Percentiles rank a stretch among this genome's conserved stretches.
These are phyloP conservation scores for Phanerochaete carnosa DNA, from an alignment of 768 basidiomycete genomes.

Conservation along the genomic window DNA sequence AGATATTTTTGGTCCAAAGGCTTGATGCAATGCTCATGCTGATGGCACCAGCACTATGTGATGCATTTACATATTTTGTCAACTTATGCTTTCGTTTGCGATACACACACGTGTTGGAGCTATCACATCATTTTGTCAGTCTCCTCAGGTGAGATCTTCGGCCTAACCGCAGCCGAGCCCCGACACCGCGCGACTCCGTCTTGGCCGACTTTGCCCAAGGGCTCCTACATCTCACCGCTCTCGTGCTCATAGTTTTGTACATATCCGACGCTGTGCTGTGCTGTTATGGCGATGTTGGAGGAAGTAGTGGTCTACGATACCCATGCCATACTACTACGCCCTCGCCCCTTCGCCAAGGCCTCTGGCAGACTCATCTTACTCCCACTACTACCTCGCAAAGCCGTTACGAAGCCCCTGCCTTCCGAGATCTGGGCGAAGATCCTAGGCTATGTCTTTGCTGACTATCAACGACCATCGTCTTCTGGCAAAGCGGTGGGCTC, in stretches of 20 bases:
- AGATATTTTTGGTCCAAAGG: constrained; percentile 45
- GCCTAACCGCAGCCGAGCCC: not conserved
- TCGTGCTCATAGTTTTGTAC: too few relatives aligned
- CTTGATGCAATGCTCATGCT: not conserved
- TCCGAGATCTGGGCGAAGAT: constrained; percentile 70
- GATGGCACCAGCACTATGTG: not conserved
- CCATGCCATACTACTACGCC: constrained; percentile 46
- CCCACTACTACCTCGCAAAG: constrained; percentile 60
- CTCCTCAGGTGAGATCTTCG: too few relatives aligned
- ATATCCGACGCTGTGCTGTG: not conserved
- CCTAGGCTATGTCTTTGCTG: constrained; percentile 36
- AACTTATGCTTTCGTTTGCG: too few relatives aligned
- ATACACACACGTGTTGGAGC: too few relatives aligned
- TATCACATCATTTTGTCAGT: not conserved
- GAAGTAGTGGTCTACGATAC: not conserved
- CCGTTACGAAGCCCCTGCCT: constrained; percentile 54
- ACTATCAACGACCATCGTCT: constrained; percentile 12
- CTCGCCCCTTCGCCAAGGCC: constrained; percentile 60
- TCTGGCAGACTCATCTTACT: constrained; percentile 63
- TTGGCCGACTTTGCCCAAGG: not conserved
- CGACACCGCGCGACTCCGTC: not conserved
- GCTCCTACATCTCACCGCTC: not conserved
- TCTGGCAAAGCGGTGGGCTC: constrained; percentile 5
- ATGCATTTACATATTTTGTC: not conserved
- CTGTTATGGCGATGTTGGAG: not conserved